Base-by-base conservation (phyloP, 176 grass and related monocot species). In the Eleusine indica region DNA sequence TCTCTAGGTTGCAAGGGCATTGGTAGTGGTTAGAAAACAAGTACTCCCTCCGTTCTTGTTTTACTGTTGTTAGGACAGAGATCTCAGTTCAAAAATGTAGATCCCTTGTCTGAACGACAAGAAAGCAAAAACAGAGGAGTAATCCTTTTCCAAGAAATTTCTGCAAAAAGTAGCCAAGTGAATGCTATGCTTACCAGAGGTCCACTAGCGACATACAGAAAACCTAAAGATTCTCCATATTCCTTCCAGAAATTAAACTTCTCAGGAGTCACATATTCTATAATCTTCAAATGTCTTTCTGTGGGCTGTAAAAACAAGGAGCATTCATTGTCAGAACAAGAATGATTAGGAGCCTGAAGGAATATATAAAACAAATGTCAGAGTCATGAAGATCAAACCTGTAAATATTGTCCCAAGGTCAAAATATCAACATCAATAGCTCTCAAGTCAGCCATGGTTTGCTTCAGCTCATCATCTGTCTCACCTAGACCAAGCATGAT, bases 401-500 rank as follows among this genome's bases (percentile, higher is more conserved):
- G 95, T 56, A 94, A 89, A 74, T 97, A 97, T 79, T 94, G 92
- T 13, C 95, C 95, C 76, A 94, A 74, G 29, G 85, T 97, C n/a
- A 97, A 48, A 67, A 97, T 97, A 78, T 97, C 88, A 54, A 97
- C 92, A 49, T 68, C 87, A 37, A 93, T 89, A 11, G 81, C 82
- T 83, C 92, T 93, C 73, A 97, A 94, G 80, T 97, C 95, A 66
- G 68, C 21, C 87, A 97, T 97, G 18, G 88, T 63, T 82, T 93
- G 75, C 63, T 97, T 89, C 52, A 97, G 74, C 72, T 93, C 88
- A 25, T 97, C 69, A 18, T 91, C 92, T 51, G 83, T 93, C 69
- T 93, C 95, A 76, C 95, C 92, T 46, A 94, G 95, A 78, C 95
- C 92, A 41, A 97, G 95, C 92, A 97, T 97, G 77, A 97, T 90